phyloP scores from a whole-genome alignment of 441 rosid genomes.

The Bruguiera hainesii region DNA sequence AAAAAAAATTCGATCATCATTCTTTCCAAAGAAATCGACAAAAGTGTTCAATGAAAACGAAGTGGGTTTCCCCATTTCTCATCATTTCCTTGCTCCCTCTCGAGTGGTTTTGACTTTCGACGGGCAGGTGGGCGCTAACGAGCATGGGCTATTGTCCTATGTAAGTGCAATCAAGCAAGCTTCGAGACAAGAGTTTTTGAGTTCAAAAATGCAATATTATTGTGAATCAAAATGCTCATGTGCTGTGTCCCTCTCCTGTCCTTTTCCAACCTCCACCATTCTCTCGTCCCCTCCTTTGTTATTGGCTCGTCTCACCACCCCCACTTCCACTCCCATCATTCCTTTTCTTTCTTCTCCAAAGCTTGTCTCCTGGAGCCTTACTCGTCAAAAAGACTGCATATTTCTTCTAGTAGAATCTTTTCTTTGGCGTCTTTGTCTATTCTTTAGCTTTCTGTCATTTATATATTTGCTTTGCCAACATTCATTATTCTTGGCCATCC shows the following conservation, averaged over 20 bases:
- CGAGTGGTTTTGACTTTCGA: not conserved
- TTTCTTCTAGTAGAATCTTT: not conserved
- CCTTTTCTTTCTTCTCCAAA: slow-evolving; percentile 1
- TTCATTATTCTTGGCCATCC: no score
- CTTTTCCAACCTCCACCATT: no score
- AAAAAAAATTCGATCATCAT: no score
- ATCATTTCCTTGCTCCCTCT: not conserved
- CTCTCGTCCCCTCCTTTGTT: no score
- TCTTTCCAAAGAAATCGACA: no score
- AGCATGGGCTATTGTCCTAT: not conserved
- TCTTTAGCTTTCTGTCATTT: no score
- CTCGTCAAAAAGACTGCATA: not conserved
- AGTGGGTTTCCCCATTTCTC: not conserved
- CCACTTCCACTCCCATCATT: not conserved
- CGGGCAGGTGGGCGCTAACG: not conserved
- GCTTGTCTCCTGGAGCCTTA: not conserved
- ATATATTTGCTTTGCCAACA: no score
- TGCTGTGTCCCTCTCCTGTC: no score
- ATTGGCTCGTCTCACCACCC: no score
- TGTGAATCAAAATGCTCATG: not conserved
- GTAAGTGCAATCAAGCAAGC: not conserved
- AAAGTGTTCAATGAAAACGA: no score
- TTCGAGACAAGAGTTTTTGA: not conserved
- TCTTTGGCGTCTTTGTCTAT: no score
- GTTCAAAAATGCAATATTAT: not conserved